These are phyloP conservation scores for Phyllosticta citriasiana DNA, from an alignment of 2,329 filamentous ascomycete genomes.

Conservation along the genomic window DNA sequence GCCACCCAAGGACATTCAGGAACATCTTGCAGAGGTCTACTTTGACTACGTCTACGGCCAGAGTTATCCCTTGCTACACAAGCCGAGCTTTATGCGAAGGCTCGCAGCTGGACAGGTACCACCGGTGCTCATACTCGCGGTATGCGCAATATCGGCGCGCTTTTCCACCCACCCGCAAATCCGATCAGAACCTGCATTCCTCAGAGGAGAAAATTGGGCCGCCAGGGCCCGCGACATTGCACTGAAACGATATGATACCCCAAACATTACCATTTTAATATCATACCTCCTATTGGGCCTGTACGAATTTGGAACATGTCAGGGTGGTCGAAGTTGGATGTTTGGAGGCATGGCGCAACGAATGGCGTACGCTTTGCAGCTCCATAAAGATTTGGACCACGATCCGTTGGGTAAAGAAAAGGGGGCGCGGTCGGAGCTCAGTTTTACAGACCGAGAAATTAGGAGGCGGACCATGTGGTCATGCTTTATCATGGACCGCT, in stretches of 20 bases:
- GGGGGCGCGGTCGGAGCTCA: conserved; percentile 52
- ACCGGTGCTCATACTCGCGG: conserved; percentile 82
- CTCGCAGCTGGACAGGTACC: conserved; percentile 70
- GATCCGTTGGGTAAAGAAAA: conserved; percentile 60
- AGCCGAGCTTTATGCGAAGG: conserved; percentile 92
- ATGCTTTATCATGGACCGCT: conserved; percentile 93
- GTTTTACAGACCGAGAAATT: conserved; percentile 89
- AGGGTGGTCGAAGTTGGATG: conserved; percentile 92
- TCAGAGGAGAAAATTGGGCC: conserved; percentile 88
- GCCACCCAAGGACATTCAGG: conserved; percentile 77
- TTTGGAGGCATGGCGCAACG: conserved; percentile 88
- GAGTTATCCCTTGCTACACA: conserved; percentile 87
- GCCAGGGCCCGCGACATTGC: conserved; percentile 79
- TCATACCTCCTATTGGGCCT: conserved; percentile 80
- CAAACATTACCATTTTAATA: conserved; percentile 91
- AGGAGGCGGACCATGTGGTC: conserved; percentile 94
- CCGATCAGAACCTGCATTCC: conserved; percentile 65
- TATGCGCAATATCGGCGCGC: conserved; percentile 89
- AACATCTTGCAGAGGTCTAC: conserved; percentile 87
- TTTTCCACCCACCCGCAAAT: conserved; percentile 85
- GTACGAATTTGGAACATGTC: conserved; percentile 94
- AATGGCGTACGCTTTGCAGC: conserved; percentile 91
- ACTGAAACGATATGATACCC: conserved; percentile 79
- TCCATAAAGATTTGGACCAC: conserved; percentile 83
- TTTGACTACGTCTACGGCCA: conserved; percentile 96